phyloP scores from a whole-genome alignment of 495 filamentous ascomycete genomes.

The Podospora appendiculata region DNA sequence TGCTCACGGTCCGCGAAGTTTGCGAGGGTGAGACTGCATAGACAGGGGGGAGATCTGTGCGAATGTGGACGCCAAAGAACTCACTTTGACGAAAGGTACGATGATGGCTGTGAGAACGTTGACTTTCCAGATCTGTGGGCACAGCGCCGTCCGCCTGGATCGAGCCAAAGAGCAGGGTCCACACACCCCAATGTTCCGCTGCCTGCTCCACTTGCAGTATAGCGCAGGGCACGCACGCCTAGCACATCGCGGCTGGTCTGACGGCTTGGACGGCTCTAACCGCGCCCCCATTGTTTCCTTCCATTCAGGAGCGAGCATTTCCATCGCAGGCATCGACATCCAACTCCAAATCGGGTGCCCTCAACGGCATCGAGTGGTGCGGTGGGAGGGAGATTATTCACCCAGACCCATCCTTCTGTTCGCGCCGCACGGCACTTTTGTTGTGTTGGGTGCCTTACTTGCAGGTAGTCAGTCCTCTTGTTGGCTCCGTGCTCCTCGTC shows the following conservation, averaged over 20 bases:
- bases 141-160: neutral
- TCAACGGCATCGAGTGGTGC: no score
- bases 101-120: slow-evolving; percentile 3
- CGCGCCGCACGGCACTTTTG: no score
- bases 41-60: neutral
- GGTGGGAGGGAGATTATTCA: no score
- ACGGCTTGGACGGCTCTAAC: neutral
- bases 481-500: no score
- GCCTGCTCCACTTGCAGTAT: neutral
- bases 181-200: neutral
- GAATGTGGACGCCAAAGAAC: slow-evolving; percentile 4
- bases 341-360: no score
- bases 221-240: neutral
- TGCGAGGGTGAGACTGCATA: slow-evolving; percentile 3
- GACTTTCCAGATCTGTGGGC: slow-evolving; percentile 3
- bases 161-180: slow-evolving; percentile 7
- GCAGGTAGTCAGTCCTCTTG: no score
- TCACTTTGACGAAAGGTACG: neutral
- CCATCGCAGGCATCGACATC: neutral
- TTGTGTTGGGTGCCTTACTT: no score
- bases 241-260: neutral
- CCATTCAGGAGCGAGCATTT: neutral
- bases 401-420: no score
- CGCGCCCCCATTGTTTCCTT: neutral
- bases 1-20: neutral